These are phyloP conservation scores for Nematodospora valgi DNA, from an alignment of 805 yeast species.

Conservation along the genomic window DNA sequence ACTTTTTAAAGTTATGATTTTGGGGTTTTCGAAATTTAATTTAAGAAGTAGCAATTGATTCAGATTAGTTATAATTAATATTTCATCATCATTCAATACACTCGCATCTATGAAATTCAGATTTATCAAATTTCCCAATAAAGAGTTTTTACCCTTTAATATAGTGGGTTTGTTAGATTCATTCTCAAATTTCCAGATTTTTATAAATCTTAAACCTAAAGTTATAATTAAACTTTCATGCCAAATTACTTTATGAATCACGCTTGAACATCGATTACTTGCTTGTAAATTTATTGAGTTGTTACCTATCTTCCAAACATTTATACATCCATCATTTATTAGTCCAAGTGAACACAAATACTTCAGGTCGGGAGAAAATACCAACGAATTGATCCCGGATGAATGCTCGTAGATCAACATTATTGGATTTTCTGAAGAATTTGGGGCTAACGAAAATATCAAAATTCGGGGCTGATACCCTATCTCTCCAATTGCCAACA, in stretches of 20 bases:
- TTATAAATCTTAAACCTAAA: constrained; percentile 57
- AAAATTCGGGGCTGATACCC: constrained; percentile 68
- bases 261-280: constrained; percentile 61
- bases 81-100: constrained; percentile 31
- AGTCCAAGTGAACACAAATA: constrained; percentile 60
- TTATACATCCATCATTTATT: constrained; percentile 65
- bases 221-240: constrained; percentile 48
- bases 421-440: constrained; percentile 46
- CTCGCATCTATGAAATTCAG: constrained; percentile 46
- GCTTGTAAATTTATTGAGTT: constrained; percentile 32
- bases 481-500: constrained; percentile 66
- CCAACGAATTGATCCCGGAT: constrained; percentile 56
- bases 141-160: constrained; percentile 57
- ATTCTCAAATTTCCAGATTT: constrained; percentile 53
- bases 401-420: constrained; percentile 58
- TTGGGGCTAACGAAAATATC: constrained; percentile 53
- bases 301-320: constrained; percentile 50
- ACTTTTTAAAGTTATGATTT: constrained; percentile 13
- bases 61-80: constrained; percentile 31
- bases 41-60: constrained; percentile 30
- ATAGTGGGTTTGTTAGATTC: constrained; percentile 18
- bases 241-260: constrained; percentile 58
- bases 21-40: constrained; percentile 18
- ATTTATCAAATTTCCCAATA: constrained; percentile 48
- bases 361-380: constrained; percentile 57